A percentile compares a stretch with the other conserved stretches of the same genome.
These are phyloP conservation scores for Hanseniaspora pseudoguilliermondii DNA, from an alignment of 805 yeast genomes.

Conservation along the genomic window DNA sequence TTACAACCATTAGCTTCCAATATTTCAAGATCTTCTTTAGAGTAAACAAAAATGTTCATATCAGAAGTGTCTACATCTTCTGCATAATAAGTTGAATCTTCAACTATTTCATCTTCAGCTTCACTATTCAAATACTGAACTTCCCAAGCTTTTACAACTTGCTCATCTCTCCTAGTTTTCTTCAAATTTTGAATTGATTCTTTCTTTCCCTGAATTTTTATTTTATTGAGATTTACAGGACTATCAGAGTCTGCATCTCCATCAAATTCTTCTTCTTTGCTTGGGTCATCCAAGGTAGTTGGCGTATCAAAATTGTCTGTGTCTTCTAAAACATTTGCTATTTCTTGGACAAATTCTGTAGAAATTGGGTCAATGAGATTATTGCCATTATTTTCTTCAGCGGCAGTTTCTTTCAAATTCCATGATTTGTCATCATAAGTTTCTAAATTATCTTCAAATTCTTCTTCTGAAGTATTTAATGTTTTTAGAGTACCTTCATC, in stretches of 20 bases:
- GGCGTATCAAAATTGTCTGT: too few species aligned
- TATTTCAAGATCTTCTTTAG: neutral
- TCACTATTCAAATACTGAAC: neutral
- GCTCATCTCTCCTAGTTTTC: neutral
- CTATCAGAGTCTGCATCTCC: neutral
- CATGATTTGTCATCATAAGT: neutral
- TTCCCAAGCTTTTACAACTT: neutral
- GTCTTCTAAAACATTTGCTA: too few species aligned
- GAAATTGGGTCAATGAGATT: too few species aligned
- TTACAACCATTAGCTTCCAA: neutral
- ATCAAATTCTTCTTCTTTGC: neutral
- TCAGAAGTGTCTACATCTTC: neutral
- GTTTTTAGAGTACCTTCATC: neutral
- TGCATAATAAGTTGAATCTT: neutral
- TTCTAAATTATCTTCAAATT: neutral
- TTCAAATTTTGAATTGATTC: neutral
- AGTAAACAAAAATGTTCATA: constrained; percentile 5
- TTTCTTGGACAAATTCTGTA: too few species aligned
- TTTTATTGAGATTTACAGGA: neutral
- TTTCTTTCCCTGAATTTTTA: neutral
- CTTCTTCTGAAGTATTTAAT: neutral
- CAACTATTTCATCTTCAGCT: neutral
- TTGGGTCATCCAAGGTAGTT: neutral
- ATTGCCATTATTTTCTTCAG: neutral
- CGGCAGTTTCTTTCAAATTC: neutral